Evolutionary conservation across 768 basidiomycete genomes (phyloP).

Genomic region (Gelatoporia subvermispora): DNA sequence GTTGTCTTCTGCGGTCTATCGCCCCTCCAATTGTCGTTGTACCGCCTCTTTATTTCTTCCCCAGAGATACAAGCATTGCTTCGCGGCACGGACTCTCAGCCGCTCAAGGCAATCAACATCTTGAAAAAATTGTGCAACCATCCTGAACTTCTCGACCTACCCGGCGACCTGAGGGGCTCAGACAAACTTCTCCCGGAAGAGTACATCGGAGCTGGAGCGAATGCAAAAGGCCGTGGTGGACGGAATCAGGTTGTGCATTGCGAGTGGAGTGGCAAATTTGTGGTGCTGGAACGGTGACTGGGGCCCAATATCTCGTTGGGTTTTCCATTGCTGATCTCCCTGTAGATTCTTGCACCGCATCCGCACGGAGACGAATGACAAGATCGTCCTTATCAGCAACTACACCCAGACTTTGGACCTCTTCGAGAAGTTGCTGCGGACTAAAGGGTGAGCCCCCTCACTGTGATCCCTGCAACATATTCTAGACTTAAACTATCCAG

Average conservation of each 20-base stretch:
- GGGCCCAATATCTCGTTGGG: neutral
- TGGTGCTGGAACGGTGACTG: constrained; percentile 82
- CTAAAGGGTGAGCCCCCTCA: constrained; percentile 59
- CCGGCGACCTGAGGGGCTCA: constrained; percentile 77
- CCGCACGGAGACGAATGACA: constrained; percentile 78
- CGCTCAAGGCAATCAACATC: constrained; percentile 93
- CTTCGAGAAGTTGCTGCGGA: constrained; percentile 84
- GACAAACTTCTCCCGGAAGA: constrained; percentile 79
- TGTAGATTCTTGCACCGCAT: constrained; percentile 81
- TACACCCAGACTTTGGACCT: constrained; percentile 94
- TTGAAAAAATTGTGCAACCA: constrained; percentile 96
- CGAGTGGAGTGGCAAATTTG: constrained; percentile 88
- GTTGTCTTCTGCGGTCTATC: constrained; percentile 91
- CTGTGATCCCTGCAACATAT: neutral
- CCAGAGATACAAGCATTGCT: constrained; percentile 89
- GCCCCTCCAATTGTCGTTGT: constrained; percentile 77
- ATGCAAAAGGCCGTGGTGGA: constrained; percentile 37
- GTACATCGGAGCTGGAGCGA: constrained; percentile 54
- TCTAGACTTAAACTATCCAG: constrained; percentile 33
- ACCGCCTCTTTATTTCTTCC: constrained; percentile 86
- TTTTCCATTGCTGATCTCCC: neutral
- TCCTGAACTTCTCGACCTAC: constrained; percentile 83
- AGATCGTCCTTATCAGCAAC: constrained; percentile 95
- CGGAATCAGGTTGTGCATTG: constrained; percentile 54
- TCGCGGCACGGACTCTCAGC: constrained; percentile 83